These are phyloP conservation scores for Chaetomiaceae sp. DNA, from an alignment of 2,329 filamentous ascomycete genomes.

Conservation along the genomic window DNA sequence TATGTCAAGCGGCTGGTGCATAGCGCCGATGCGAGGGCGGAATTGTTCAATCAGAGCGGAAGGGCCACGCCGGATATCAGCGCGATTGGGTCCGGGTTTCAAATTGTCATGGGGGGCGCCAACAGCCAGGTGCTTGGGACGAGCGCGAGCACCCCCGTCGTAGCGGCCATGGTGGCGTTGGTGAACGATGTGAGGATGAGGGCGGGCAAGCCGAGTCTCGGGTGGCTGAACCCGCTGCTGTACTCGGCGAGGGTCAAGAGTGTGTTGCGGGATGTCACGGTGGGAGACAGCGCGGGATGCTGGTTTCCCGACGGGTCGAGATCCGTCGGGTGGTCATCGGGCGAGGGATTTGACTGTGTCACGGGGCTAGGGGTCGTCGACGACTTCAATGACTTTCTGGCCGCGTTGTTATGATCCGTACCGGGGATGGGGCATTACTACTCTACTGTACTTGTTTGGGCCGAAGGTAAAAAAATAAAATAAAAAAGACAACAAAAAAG, in stretches of 20 bases:
- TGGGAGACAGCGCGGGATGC: slow-evolving; percentile 41
- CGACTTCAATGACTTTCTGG: slow-evolving; percentile 35
- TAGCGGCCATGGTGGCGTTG: slow-evolving; percentile 51
- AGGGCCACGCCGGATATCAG: slow-evolving; percentile 50
- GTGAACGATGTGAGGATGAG: slow-evolving; percentile 52
- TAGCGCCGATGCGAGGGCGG: slow-evolving; percentile 35
- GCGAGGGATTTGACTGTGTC: slow-evolving; percentile 44
- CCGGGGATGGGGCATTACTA: too few relatives aligned
- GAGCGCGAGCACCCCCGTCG: slow-evolving; percentile 50
- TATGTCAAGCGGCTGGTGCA: slow-evolving; percentile 35
- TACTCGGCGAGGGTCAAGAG: slow-evolving; percentile 38
- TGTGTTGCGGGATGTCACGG: slow-evolving; percentile 40
- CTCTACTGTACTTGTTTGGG: too few relatives aligned
- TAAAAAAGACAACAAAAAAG: too few relatives aligned
- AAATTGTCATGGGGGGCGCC: slow-evolving; percentile 32
- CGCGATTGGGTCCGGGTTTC: slow-evolving; percentile 55
- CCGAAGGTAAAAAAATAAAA: too few relatives aligned
- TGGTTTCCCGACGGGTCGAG: slow-evolving; percentile 30
- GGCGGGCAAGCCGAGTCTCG: slow-evolving; percentile 45
- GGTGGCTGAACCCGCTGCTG: slow-evolving; percentile 50
- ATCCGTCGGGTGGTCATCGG: slow-evolving; percentile 38
- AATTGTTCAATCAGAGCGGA: slow-evolving; percentile 42
- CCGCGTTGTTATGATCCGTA: slow-evolving; percentile 8
- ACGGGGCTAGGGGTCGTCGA: slow-evolving; percentile 47
- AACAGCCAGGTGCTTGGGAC: slow-evolving; percentile 38